A percentile compares a stretch with the other conserved stretches of the same genome.
These are phyloP conservation scores for Fusarium mexicanum DNA, from an alignment of 2,329 filamentous ascomycete genomes.

Conservation along the genomic window DNA sequence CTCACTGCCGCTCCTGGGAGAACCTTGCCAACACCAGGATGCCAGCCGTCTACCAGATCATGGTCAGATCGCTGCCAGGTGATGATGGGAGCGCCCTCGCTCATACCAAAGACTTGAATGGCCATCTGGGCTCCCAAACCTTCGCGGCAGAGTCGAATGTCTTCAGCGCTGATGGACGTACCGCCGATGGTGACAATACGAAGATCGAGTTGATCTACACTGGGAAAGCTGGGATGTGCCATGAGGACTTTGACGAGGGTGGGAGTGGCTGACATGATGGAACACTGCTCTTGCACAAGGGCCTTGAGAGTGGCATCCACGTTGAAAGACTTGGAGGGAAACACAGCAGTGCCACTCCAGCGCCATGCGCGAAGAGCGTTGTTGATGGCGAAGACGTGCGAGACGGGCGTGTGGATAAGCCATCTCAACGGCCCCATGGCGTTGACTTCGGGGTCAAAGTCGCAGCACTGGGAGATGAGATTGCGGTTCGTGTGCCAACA, in stretches of 20 bases:
- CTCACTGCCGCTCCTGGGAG: constrained; percentile 52
- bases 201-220: constrained; percentile 41
- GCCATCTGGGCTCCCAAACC: constrained; percentile 46
- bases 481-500: constrained; percentile 55
- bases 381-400: constrained; percentile 53
- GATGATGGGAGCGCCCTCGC: constrained; percentile 54
- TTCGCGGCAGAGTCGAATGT: constrained; percentile 47
- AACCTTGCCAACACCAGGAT: constrained; percentile 54
- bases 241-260: constrained; percentile 49
- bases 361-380: constrained; percentile 52
- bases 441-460: constrained; percentile 50
- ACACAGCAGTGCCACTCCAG: constrained; percentile 48
- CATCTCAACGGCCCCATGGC: constrained; percentile 44
- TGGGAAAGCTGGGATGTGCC: constrained; percentile 44
- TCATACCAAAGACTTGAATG: constrained; percentile 58
- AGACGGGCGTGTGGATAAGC: constrained; percentile 52
- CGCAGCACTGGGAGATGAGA: constrained; percentile 50
- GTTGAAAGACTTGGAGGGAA: constrained; percentile 49
- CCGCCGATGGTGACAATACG: constrained; percentile 49
- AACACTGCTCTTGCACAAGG: constrained; percentile 47
- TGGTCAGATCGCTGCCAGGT: constrained; percentile 51
- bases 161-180: constrained; percentile 45
- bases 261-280: constrained; percentile 53
- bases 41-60: constrained; percentile 45
- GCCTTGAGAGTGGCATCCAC: constrained; percentile 47